A percentile compares a stretch with the other conserved stretches of the same genome.
Evolutionary conservation across 2,329 filamentous ascomycete species (phyloP).

Genomic region (Scortechinia acanthostroma): DNA sequence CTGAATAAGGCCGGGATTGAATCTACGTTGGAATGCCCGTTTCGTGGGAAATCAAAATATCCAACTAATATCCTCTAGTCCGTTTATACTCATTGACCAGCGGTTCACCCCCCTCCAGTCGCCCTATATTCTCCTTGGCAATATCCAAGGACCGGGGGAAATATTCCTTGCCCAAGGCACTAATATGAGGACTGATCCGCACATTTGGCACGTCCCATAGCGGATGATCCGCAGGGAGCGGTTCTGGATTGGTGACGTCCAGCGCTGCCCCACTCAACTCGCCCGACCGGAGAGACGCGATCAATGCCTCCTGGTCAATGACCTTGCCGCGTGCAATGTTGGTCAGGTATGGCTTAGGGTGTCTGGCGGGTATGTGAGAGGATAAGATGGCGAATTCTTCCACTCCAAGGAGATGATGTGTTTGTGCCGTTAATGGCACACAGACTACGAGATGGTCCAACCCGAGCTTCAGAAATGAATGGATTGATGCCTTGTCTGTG

Average conservation of each 20-base stretch:
- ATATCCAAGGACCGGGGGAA: background rate
- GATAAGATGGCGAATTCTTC: constrained; percentile 37
- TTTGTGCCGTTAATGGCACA: constrained; percentile 38
- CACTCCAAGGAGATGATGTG: constrained; percentile 38
- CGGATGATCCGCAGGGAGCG: constrained; percentile 58
- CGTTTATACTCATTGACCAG: background rate
- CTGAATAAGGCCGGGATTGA: too few species aligned
- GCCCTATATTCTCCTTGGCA: background rate
- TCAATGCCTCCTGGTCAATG: constrained; percentile 43
- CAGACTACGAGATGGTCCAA: constrained; percentile 45
- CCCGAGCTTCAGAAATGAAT: constrained; percentile 38
- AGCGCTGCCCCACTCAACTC: constrained; percentile 57
- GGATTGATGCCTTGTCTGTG: constrained; percentile 27
- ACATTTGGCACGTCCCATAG: constrained; percentile 67
- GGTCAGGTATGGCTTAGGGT: constrained; percentile 48
- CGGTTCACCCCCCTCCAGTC: background rate
- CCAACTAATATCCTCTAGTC: too few species aligned
- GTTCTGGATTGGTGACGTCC: constrained; percentile 76
- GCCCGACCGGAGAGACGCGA: constrained; percentile 44
- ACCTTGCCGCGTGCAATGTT: constrained; percentile 63
- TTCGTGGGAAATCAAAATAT: too few species aligned
- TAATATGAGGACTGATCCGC: constrained; percentile 49
- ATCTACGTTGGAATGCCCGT: too few species aligned
- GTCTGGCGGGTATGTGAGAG: constrained; percentile 14
- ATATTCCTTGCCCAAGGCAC: constrained; percentile 15